phyloP scores from a whole-genome alignment of 1,284 basidiomycete genomes.

The Coniferiporia sulphurascens region DNA sequence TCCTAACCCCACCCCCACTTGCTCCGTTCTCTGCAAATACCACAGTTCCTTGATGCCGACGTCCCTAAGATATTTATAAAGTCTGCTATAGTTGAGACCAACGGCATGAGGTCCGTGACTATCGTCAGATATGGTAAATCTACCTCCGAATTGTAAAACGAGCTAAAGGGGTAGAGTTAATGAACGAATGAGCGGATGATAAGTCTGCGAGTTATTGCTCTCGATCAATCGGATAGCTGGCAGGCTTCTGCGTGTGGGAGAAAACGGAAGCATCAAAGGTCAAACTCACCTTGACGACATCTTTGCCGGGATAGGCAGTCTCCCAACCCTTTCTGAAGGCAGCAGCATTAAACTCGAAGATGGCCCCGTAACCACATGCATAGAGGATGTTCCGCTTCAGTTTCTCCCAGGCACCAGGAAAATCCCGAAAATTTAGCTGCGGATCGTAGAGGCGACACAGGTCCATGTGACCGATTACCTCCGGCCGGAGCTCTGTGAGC shows the following conservation, averaged over 20 bases:
- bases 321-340: slow-evolving; percentile 91
- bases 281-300: slow-evolving; percentile 65
- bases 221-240: neutral
- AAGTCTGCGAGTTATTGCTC: neutral
- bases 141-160: slow-evolving; percentile 63
- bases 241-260: neutral
- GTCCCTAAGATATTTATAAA: slow-evolving; percentile 64
- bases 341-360: slow-evolving; percentile 93
- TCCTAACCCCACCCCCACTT: slow-evolving; percentile 6
- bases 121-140: slow-evolving; percentile 89
- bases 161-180: slow-evolving; percentile 40
- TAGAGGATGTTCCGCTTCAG: slow-evolving; percentile 74
- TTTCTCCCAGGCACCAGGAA: slow-evolving; percentile 57
- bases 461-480: slow-evolving; percentile 93
- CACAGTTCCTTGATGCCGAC: slow-evolving; percentile 67
- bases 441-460: slow-evolving; percentile 81
- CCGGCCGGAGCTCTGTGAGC: slow-evolving; percentile 69
- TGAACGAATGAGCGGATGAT: slow-evolving; percentile 9
- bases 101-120: slow-evolving; percentile 90
- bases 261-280: neutral
- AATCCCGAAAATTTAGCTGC: slow-evolving; percentile 45
- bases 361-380: slow-evolving; percentile 79
- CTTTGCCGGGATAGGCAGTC: slow-evolving; percentile 77
- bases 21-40: slow-evolving; percentile 36
- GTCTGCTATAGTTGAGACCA: slow-evolving; percentile 77